Base-by-base conservation (phyloP, 129 eudicot species). In the Apium graveolens region DNA sequence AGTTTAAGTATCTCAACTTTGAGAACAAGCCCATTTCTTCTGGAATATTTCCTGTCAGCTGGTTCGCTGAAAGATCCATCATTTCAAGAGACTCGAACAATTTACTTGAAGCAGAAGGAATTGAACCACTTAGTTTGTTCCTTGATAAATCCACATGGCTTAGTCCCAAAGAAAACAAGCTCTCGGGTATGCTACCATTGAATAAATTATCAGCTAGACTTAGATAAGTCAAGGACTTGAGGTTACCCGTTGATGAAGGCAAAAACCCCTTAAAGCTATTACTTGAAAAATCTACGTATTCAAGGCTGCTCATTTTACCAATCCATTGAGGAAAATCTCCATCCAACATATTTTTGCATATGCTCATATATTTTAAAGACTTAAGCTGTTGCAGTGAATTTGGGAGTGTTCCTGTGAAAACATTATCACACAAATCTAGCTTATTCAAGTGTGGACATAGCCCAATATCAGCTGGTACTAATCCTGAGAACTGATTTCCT, bases 241-340 rank as follows among this genome's bases (percentile, higher is more conserved):
- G 78, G 43, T 85, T 86, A 31, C 94, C 90, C 12, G 92, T 80
- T 11, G 95, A 77, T 5, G 70, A 31, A 0, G 97, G 97, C 10
- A 96, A 73, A 16, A 57, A 51, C 27, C 99, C 97, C 24, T 82
- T 84, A 26, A 96, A 75, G 18, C 83, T 81, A 46, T 96, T 96
- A 41, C 90, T 83, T 5, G 99, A 96, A 45, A 96, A 35, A 80
- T 96, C 97, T 39, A 92, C 18, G 78, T 82, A 78, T 51, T 90
- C 87, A 65, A 96, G 71, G 82, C 89, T 81, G 43, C 81, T 85
- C 82, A 90, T 11, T 17, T 73, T 69, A 7, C 86, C 85, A 27
- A 96, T 79, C 97, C 96, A 92, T 14, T 55, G 41, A 63, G 96
- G 97, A 48, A 96, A 87, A n/a, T 86, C 87, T 29, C 97, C 97